A percentile compares a stretch with the other conserved stretches of the same genome.
Conservation (phyloP, 192 early-diverging fungal genomes). For the Mortierella antarctica region DNA sequence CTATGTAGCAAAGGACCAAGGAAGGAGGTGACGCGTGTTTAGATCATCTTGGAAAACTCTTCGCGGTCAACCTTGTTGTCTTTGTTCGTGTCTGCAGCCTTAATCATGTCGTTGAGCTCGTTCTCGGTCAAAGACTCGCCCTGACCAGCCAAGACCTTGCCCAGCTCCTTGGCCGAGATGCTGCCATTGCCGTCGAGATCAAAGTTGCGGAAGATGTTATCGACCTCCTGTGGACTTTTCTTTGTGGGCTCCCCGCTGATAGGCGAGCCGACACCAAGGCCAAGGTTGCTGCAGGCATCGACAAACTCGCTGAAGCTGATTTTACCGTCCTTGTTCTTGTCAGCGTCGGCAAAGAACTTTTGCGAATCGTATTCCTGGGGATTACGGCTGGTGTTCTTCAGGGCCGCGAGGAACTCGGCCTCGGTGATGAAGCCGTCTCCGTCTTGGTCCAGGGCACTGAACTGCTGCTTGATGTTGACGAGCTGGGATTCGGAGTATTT, state of each 20-base stretch:
- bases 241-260: slow-evolving; percentile 11
- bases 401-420: slow-evolving; percentile 38
- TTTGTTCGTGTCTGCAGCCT: slow-evolving; percentile 77
- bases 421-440: slow-evolving; percentile 48
- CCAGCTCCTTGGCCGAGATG: slow-evolving; percentile 61
- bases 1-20: too few species aligned
- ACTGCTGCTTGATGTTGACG: slow-evolving; percentile 46
- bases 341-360: slow-evolving; percentile 76
- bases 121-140: slow-evolving; percentile 76
- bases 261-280: not conserved
- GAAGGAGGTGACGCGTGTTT: not conserved
- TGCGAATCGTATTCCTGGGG: slow-evolving; percentile 73
- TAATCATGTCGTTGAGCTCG: slow-evolving; percentile 85
- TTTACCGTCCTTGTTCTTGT: slow-evolving; percentile 75
- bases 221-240: slow-evolving; percentile 23
- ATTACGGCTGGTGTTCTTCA: slow-evolving; percentile 62
- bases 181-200: slow-evolving; percentile 64
- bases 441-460: slow-evolving; percentile 54
- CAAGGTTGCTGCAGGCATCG: slow-evolving; percentile 51
- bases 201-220: slow-evolving; percentile 57
- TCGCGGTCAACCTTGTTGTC: slow-evolving; percentile 70
- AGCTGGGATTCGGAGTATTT: slow-evolving; percentile 26
- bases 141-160: slow-evolving; percentile 55
- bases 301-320: slow-evolving; percentile 74
- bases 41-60: slow-evolving; percentile 69